A percentile compares a stretch with the other conserved stretches of the same genome.
Conservation (phyloP, 495 filamentous ascomycete genomes). For the Choiromyces venosus region DNA sequence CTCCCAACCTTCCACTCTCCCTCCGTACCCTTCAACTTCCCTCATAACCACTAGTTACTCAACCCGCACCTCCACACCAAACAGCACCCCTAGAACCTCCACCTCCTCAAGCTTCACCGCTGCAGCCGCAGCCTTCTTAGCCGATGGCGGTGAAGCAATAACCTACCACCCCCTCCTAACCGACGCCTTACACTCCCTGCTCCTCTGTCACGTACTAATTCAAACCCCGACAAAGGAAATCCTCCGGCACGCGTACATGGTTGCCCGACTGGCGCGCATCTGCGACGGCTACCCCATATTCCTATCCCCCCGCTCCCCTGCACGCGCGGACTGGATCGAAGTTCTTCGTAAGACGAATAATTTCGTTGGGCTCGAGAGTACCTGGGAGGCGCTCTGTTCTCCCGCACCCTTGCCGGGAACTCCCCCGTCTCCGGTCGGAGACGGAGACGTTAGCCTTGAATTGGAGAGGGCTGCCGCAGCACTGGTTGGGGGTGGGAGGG, state of each 20-base stretch:
- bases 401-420: slow-evolving; percentile 57
- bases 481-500: slow-evolving; percentile 31
- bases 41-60: slow-evolving; percentile 34
- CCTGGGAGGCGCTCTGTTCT: slow-evolving; percentile 66
- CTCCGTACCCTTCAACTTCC: slow-evolving; percentile 52
- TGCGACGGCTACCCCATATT: slow-evolving; percentile 76
- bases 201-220: slow-evolving; percentile 65
- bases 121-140: slow-evolving; percentile 30
- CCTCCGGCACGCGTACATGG: slow-evolving; percentile 71
- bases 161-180: slow-evolving; percentile 74
- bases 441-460: slow-evolving; percentile 50
- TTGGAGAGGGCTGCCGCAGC: slow-evolving; percentile 43
- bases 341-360: slow-evolving; percentile 60
- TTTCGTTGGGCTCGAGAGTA: slow-evolving; percentile 56
- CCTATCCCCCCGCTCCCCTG: slow-evolving; percentile 63
- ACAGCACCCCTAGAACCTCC: slow-evolving; percentile 31
- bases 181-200: slow-evolving; percentile 66
- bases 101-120: slow-evolving; percentile 30
- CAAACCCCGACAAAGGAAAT: slow-evolving; percentile 70
- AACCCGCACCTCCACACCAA: background rate
- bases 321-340: slow-evolving; percentile 73
- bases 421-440: slow-evolving; percentile 6
- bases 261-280: slow-evolving; percentile 63
- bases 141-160: slow-evolving; percentile 55
- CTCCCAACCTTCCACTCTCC: slow-evolving; percentile 53